Evolutionary conservation across 2,329 filamentous ascomycete species (phyloP).

Genomic region (Fusarium odoratissimum): DNA sequence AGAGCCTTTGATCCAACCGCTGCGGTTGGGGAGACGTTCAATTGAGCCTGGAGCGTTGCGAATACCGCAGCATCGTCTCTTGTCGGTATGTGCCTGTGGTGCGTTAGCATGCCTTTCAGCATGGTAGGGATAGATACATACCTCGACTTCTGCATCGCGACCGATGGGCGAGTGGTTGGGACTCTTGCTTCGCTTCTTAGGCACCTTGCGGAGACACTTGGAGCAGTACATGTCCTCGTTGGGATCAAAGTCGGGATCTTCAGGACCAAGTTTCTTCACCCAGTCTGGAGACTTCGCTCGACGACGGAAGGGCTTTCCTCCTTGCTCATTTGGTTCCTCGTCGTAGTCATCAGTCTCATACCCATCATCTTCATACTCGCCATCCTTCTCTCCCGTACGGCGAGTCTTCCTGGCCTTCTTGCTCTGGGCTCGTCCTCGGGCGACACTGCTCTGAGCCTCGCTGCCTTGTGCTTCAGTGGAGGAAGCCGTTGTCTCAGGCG

Average conservation of each 20-base stretch:
- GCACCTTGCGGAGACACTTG: conserved; percentile 47
- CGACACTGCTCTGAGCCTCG: conserved; percentile 8
- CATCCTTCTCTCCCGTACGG: not conserved
- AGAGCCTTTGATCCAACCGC: conserved; percentile 46
- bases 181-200: conserved; percentile 39
- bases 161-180: conserved; percentile 25
- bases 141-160: conserved; percentile 37
- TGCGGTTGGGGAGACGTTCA: conserved; percentile 47
- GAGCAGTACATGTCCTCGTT: conserved; percentile 49
- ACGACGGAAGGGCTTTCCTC: not conserved
- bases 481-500: not conserved
- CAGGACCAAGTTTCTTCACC: conserved; percentile 39
- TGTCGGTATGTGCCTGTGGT: conserved; percentile 35
- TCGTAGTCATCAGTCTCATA: conserved; percentile 6
- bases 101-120: not conserved
- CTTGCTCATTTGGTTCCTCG: not conserved
- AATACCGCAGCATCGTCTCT: conserved; percentile 43
- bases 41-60: conserved; percentile 36
- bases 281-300: conserved; percentile 44
- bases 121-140: not conserved
- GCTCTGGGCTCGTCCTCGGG: not conserved
- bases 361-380: conserved; percentile 16
- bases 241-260: conserved; percentile 41
- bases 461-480: not conserved
- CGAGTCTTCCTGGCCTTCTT: conserved; percentile 1